These are phyloP conservation scores for Ambrosia hybrid DNA, from an alignment of 140 eudicot species.

Conservation along the genomic window DNA sequence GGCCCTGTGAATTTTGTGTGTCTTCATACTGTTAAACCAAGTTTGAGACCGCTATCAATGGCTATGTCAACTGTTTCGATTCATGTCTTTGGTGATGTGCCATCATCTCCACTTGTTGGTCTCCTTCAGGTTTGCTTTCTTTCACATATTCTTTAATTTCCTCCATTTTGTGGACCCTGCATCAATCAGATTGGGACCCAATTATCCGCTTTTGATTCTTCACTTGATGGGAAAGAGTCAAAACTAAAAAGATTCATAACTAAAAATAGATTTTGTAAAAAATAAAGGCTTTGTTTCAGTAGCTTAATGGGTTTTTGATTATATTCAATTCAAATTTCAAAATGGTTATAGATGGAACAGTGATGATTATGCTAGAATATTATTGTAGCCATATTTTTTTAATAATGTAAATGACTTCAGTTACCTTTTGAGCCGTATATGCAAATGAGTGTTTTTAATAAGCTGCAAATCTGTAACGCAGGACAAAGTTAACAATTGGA, in stretches of 20 bases:
- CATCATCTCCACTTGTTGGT: conserved; percentile 95
- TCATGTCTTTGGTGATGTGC: conserved; percentile 94
- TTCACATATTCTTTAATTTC: neutral
- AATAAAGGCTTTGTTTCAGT: no score
- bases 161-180: neutral
- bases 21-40: conserved; percentile 86
- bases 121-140: conserved; percentile 66
- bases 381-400: no score
- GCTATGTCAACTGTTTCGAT: conserved; percentile 91
- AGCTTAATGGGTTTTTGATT: no score
- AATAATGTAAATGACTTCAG: no score
- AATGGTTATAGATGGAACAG: neutral
- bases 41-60: conserved; percentile 89
- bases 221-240: neutral
- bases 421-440: neutral
- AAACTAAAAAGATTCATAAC: no score
- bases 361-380: neutral
- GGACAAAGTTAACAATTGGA: conserved; percentile 83
- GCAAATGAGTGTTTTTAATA: neutral
- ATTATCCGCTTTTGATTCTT: neutral
- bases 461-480: conserved; percentile 27
- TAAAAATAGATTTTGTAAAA: no score
- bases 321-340: no score
- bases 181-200: neutral
- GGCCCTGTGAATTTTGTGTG: conserved; percentile 94